phyloP scores from a whole-genome alignment of 345 rosid species.

The Melastoma malabathricum region DNA sequence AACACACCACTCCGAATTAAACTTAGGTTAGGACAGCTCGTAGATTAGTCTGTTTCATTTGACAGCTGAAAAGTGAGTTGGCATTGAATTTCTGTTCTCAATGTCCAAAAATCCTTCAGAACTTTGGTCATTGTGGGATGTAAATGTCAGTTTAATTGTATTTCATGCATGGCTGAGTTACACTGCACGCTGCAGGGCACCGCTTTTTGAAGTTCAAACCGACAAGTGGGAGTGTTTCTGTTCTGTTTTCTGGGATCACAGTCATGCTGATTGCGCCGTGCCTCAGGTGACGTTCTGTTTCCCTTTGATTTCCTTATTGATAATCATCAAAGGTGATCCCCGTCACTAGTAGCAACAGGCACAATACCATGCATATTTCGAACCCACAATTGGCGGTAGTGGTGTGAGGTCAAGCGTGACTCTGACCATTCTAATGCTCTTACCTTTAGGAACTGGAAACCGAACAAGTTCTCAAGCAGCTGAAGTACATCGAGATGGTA shows the following conservation, averaged over 20 bases:
- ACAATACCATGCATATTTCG: too few relatives aligned
- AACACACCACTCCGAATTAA: too few relatives aligned
- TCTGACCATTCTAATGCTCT: slow-evolving; percentile 9
- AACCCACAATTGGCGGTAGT: too few relatives aligned
- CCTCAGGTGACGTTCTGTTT: slow-evolving; percentile 52
- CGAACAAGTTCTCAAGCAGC: slow-evolving; percentile 58
- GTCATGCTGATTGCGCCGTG: slow-evolving; percentile 77
- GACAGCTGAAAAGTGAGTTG: too few relatives aligned
- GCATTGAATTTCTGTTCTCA: too few relatives aligned
- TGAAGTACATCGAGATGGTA: slow-evolving; percentile 65
- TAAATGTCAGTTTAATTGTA: too few relatives aligned
- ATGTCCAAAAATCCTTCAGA: too few relatives aligned
- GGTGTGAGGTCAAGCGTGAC: background rate
- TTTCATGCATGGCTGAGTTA: slow-evolving; percentile 7
- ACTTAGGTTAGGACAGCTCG: too few relatives aligned
- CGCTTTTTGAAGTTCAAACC: slow-evolving; percentile 77
- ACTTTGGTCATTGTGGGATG: too few relatives aligned
- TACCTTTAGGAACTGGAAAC: slow-evolving; percentile 72
- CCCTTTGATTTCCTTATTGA: slow-evolving; percentile 2
- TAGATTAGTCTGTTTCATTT: too few relatives aligned
- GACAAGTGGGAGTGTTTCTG: slow-evolving; percentile 91
- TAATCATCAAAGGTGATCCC: background rate
- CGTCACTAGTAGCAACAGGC: background rate
- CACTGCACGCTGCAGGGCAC: slow-evolving; percentile 54
- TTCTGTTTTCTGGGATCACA: slow-evolving; percentile 73